phyloP scores from a whole-genome alignment of 352 stramenopile species.

The Pythium apleroticum region DNA sequence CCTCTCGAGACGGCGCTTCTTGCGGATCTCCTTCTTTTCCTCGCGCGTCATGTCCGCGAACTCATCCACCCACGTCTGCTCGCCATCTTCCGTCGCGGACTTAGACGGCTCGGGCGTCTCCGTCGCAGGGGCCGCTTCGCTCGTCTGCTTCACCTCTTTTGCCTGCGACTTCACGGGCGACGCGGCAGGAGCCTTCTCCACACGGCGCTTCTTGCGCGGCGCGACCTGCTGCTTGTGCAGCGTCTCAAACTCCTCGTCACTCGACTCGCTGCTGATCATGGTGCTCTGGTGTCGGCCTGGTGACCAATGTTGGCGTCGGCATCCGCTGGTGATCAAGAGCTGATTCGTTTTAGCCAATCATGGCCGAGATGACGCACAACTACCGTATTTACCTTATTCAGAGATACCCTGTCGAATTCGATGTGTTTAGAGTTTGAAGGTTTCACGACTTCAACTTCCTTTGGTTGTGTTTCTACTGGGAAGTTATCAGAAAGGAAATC shows the following conservation, averaged over 20 bases:
- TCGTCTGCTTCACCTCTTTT: conserved; percentile 1
- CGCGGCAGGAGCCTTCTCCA: neutral
- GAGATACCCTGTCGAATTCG: neutral
- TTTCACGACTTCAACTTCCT: conserved; percentile 17
- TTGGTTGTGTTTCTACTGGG: neutral
- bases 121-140: neutral
- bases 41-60: conserved; percentile 42
- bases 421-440: conserved; percentile 8
- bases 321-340: conserved; percentile 15
- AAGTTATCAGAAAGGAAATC: conserved; percentile 8
- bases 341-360: conserved; percentile 26
- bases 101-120: neutral
- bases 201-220: conserved; percentile 32
- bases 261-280: conserved; percentile 91
- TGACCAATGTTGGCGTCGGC: neutral
- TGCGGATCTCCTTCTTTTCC: conserved; percentile 70
- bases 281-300: conserved; percentile 5
- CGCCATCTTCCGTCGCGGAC: neutral
- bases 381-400: conserved; percentile 10
- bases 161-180: conserved; percentile 1
- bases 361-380: neutral
- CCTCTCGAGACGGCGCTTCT: conserved; percentile 69
- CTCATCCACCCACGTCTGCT: conserved; percentile 5
- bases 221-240: conserved; percentile 47
- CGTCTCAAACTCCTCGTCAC: conserved; percentile 82